These are phyloP conservation scores for Saccharomycopsis oosterbeekiorum DNA, from an alignment of 805 yeast species.

Conservation along the genomic window DNA sequence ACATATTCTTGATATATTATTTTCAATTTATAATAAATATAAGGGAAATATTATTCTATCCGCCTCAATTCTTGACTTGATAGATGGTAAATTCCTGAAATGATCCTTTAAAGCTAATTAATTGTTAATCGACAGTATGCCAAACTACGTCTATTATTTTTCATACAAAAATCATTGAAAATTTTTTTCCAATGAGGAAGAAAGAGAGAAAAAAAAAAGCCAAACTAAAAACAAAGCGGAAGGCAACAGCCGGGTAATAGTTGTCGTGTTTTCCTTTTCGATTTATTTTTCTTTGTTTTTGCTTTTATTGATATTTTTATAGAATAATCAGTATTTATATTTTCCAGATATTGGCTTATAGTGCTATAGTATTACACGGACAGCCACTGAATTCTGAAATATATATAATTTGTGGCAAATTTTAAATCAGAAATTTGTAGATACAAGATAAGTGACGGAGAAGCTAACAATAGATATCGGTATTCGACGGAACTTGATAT, in stretches of 20 bases:
- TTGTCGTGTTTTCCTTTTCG: not conserved
- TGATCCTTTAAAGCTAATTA: not conserved
- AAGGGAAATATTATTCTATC: too few species aligned
- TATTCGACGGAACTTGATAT: too few species aligned
- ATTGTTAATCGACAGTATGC: not conserved
- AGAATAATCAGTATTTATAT: too few species aligned
- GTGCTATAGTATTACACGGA: too few species aligned
- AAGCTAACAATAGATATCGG: too few species aligned
- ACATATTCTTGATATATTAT: conserved; percentile 37
- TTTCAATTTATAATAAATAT: not conserved
- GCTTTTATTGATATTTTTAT: not conserved
- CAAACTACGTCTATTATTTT: not conserved
- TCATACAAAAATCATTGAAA: not conserved
- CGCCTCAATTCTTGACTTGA: too few species aligned
- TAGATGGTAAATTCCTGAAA: not conserved
- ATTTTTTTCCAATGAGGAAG: not conserved
- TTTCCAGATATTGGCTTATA: too few species aligned
- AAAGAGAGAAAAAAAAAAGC: not conserved
- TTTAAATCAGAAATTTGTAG: too few species aligned
- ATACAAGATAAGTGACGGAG: too few species aligned
- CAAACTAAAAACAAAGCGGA: not conserved
- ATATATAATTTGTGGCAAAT: too few species aligned
- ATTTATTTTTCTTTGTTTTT: not conserved
- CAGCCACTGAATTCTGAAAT: too few species aligned
- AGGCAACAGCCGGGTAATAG: not conserved